Evolutionary conservation across 805 yeast species (phyloP), one percentile per base, ranked within the genome.

Genomic region (Komagataella phaffii): DNA sequence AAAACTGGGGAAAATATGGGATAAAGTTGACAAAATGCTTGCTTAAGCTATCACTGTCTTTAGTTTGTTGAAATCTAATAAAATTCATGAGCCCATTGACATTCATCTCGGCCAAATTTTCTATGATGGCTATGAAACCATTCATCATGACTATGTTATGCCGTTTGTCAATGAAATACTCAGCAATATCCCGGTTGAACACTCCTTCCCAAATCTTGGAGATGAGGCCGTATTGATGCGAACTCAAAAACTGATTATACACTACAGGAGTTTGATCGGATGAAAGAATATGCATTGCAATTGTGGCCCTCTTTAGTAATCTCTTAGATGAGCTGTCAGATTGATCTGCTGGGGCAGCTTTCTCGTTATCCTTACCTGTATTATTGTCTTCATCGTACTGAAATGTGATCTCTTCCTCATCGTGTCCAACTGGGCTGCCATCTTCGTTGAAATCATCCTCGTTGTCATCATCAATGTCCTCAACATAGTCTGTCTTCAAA

Each of bases 1-100:
- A 88, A 47, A 88, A 66, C 49, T 95, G 86, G 14, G 96, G 95
- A 52, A 90, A 85, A 58, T 86, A 93, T 51, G 93, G 66, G 7
- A 65, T 78, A 64, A 90, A 95, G 47, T 71, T 75, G 56, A 91
- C 65, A 61, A 91, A 87, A 53, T 85, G 80, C 56, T 81, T 84
- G 10, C 88, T 91, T 49, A 93, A 68, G 19, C 54, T 50, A 44
- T 56, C 56, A 43, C 53, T 51, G 0, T 73, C 72, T 59, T 82
- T 84, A 21, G 75, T 67, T 52, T 66, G 70, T 46, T 65, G 67
- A 53, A 59, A 63, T 52, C 90, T 68, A 45, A 93, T 75, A 61
- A 86, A 91, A 70, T 69, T 82, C 67, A 69, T 70, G 72, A 89
- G 76, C 52, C 84, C 89, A 53, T 82, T 85, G 66, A 87, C 80